Evolutionary conservation across 306 rosid genomes (phyloP), one percentile per base, ranked within the genome.

Genomic region (Nissolia schottii): DNA sequence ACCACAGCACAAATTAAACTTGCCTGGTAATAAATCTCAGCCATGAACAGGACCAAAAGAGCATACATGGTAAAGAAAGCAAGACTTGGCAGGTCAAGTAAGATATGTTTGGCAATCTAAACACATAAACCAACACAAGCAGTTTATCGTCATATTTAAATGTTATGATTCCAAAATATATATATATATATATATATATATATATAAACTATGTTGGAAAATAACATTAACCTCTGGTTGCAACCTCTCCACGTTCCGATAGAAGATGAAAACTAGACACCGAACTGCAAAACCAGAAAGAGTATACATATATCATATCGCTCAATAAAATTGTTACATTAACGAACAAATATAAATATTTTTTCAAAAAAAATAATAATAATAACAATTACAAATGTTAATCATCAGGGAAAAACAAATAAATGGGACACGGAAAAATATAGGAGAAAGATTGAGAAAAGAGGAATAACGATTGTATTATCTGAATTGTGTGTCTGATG

Each of bases 1-100:
- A 63, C 62, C 32, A 35, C 6, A 51, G 22, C 28, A 10, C 25
- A n/a, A 64, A 74, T 62, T 60, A 61, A 53, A 71, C 82, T 55
- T 56, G 89, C 98, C 97, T 94, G 98, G 77, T 94, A 94, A 87
- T 94, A 94, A 74, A 94, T 94, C 80, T 94, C 98, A 0, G 98
- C 98, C 98, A 97, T 91, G 77, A 94, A 94, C 67, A 91, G 83
- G 84, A 87, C 94, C 87, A 94, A 73, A 5, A 94, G 92, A 1
- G 95, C 97, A 58, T 94, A 94, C 0, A 97, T 91, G 1, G 97
- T 94, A 85, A 94, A 94, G 87, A 94, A 94, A 59, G 89, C 95
- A 40, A 94, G 94, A 67, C 98, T 90, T 6, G 97, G 98, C 88
- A 85, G 29, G 61, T 91, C 98, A 79, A 94, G 92, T 87, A 94